Base-by-base conservation (phyloP, 2,329 filamentous ascomycete genomes). In the Ramichloridium luteum region DNA sequence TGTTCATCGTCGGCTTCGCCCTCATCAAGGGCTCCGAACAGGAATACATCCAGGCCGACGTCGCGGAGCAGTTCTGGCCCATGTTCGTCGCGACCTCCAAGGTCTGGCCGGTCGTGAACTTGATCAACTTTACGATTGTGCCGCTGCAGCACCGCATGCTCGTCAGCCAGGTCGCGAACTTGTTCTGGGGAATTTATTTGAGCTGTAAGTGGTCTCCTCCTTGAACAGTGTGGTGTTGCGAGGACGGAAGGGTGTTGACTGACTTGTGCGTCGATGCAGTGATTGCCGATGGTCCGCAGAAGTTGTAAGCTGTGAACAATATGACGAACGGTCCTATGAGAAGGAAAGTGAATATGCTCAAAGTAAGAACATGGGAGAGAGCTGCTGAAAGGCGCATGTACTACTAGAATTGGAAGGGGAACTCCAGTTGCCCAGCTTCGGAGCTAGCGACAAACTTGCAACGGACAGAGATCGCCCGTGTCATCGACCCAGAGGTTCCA, bases 131-230 rank as follows among this genome's bases (percentile, higher is more conserved):
- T 49, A 67, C 74, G 2, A 60, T 84, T 37, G 68, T 80, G 41
- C 80, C 76, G n/a, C 71, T 84, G 3, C 70, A 84, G 47, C 67
- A 68, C 31, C 65, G 81, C 22, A 77, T 80, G 30, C 58, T 86
- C 18, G 69, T 85, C 39, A 79, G 75, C n/a, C 73, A 74, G 43
- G 54, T 78, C 30, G 79, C 78, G 12, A 80, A 81, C 4, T 65
- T 88, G 14, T 67, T 63, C 10, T 88, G 81, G 81, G 76, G 77
- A 0, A 64, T 85, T 25, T 86, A 81, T 53, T 61, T 86, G 57
- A 83, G 78, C 50, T 23, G 20, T 23, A n/a, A 23, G 20, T 23
- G n/a, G 8, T n/a, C n/a, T 23, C 20, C n/a, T 23, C 20, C n/a
- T n/a, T 23, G 8, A 8, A 23, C 20, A 23, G n/a, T 23, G 8